Conservation (phyloP, 352 stramenopile genomes). For the Phytopythium kandeliae region DNA sequence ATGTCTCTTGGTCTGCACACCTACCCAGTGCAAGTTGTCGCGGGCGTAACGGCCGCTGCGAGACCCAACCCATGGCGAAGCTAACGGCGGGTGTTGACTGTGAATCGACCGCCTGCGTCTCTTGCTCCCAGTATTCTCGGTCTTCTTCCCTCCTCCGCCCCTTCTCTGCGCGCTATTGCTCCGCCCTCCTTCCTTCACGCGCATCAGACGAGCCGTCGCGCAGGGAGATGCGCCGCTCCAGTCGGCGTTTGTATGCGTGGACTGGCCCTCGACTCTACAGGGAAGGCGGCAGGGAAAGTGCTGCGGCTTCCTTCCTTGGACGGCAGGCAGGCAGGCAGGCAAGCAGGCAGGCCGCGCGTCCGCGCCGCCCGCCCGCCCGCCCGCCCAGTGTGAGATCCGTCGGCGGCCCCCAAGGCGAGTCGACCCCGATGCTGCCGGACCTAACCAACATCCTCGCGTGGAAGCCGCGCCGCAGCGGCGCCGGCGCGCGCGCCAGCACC, state of each 20-base stretch:
- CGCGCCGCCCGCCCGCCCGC: no score
- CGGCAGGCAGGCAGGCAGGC: no score
- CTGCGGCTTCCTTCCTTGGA: no score
- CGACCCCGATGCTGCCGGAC: constrained; percentile 19
- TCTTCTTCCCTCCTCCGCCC: constrained; percentile 3
- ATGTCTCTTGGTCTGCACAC: constrained; percentile 5
- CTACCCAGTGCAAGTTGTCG: neutral
- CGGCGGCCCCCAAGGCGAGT: no score
- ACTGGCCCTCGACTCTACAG: constrained; percentile 2
- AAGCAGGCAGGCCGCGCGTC: no score
- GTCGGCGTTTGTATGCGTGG: neutral
- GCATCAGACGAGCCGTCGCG: neutral
- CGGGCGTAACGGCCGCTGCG: neutral
- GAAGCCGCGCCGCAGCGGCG: constrained; percentile 13
- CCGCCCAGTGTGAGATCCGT: neutral
- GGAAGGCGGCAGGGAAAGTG: no score
- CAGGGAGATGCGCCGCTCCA: neutral
- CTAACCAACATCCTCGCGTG: constrained; percentile 29
- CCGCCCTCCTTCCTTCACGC: neutral
- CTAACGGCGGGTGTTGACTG: neutral
- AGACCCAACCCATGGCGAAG: no score
- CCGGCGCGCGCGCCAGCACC: neutral
- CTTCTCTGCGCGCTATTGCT: neutral
- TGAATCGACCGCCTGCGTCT: no score
- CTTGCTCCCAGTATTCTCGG: neutral